Percentiles rank a stretch among this genome's conserved stretches.
phyloP scores from a whole-genome alignment of 163 green algal species.

The Chlamydomonas reinhardtii region DNA sequence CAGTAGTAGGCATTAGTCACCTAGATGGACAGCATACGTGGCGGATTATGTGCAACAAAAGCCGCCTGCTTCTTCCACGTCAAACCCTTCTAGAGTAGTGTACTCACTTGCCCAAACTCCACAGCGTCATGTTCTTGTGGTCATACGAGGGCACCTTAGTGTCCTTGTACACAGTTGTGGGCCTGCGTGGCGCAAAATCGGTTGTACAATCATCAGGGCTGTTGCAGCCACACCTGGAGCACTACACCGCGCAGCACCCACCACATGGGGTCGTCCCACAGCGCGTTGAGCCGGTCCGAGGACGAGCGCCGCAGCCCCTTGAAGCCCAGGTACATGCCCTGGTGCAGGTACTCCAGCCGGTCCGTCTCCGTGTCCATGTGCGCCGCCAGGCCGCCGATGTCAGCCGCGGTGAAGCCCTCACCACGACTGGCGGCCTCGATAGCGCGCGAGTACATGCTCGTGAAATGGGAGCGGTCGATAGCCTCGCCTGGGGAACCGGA shows the following conservation, averaged over 20 bases:
- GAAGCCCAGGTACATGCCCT: slow-evolving; percentile 65
- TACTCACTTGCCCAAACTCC: slow-evolving; percentile 49
- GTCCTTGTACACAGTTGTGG: slow-evolving; percentile 28
- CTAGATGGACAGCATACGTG: no score
- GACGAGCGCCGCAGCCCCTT: slow-evolving; percentile 19
- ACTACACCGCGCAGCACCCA: not conserved
- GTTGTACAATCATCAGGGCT: no score
- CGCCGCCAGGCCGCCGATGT: slow-evolving; percentile 23
- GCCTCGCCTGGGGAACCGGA: slow-evolving; percentile 20
- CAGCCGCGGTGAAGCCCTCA: slow-evolving; percentile 31
- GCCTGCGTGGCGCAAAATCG: not conserved
- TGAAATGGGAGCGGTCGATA: slow-evolving; percentile 23
- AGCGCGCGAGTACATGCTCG: slow-evolving; percentile 37
- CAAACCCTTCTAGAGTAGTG: no score
- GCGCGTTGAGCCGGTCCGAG: slow-evolving; percentile 6
- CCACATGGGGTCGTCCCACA: slow-evolving; percentile 54
- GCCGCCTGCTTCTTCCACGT: no score
- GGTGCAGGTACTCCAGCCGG: slow-evolving; percentile 42
- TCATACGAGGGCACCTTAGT: slow-evolving; percentile 6
- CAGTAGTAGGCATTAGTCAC: no score
- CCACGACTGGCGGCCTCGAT: slow-evolving; percentile 33
- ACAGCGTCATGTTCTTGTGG: slow-evolving; percentile 35
- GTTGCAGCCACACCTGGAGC: not conserved
- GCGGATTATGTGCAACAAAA: no score
- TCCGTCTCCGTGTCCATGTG: slow-evolving; percentile 14